These are phyloP conservation scores for Boletus tomentosulus DNA, from an alignment of 768 basidiomycete genomes.

Conservation along the genomic window DNA sequence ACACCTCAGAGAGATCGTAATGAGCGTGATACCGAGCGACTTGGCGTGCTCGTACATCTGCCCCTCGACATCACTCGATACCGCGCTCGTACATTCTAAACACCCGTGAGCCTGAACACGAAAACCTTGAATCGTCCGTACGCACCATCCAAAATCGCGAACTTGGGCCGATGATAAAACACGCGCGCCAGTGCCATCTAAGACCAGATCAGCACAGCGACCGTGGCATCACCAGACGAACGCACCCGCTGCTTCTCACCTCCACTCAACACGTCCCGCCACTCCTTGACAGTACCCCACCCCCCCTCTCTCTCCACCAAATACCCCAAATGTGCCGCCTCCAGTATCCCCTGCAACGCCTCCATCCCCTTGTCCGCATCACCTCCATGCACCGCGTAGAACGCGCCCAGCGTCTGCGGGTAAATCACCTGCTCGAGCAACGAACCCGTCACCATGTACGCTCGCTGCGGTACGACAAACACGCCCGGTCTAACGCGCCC, in stretches of 20 bases:
- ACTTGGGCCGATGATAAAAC: conserved; percentile 82
- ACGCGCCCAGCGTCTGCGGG: conserved; percentile 64
- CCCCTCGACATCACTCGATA: conserved; percentile 94
- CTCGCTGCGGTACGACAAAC: conserved; percentile 88
- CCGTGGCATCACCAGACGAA: not conserved
- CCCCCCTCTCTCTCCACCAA: conserved; percentile 86
- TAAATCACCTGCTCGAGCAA: conserved; percentile 93
- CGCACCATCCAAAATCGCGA: conserved; percentile 82
- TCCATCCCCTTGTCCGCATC: conserved; percentile 43
- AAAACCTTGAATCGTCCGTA: not conserved
- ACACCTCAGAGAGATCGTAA: conserved; percentile 86
- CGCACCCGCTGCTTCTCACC: conserved; percentile 90
- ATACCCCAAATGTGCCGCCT: conserved; percentile 80
- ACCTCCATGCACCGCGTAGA: conserved; percentile 61
- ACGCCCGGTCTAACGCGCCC: conserved; percentile 43
- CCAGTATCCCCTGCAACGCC: conserved; percentile 73
- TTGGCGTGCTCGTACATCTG: conserved; percentile 94
- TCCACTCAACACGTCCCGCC: conserved; percentile 93
- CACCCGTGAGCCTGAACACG: not conserved
- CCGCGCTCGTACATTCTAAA: conserved; percentile 92
- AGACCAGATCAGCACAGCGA: conserved; percentile 1
- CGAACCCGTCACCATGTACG: conserved; percentile 87
- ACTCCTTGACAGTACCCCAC: conserved; percentile 86
- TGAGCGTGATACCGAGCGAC: conserved; percentile 81
- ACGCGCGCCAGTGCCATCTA: conserved; percentile 92